phyloP scores from a whole-genome alignment of 2,329 filamentous ascomycete genomes.

The Exophiala sp. region DNA sequence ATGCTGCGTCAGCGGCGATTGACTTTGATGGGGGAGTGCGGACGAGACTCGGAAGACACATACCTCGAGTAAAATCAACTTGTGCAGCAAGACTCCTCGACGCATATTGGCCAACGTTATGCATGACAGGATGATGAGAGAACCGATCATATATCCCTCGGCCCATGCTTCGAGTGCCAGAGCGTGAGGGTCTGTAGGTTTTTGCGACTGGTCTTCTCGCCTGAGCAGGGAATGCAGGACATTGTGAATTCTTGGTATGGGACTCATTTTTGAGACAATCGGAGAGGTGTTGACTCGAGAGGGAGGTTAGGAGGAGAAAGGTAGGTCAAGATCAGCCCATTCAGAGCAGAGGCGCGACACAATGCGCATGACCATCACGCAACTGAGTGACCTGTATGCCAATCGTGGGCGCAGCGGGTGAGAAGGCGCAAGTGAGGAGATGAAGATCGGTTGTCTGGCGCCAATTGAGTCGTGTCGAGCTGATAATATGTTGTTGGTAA shows the following conservation, averaged over 20 bases:
- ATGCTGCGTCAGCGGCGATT: constrained; percentile 3
- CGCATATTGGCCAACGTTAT: constrained; percentile 46
- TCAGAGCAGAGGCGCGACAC: constrained; percentile 3
- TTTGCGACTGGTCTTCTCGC: constrained; percentile 17
- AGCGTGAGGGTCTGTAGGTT: constrained; percentile 29
- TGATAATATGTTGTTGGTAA: too few relatives aligned
- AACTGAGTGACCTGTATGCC: background rate
- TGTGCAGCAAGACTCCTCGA: constrained; percentile 41
- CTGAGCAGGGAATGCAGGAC: constrained; percentile 16
- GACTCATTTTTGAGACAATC: constrained; percentile 20
- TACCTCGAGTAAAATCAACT: constrained; percentile 45
- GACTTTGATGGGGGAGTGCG: background rate
- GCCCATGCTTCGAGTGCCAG: constrained; percentile 41
- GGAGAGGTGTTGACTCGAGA: background rate
- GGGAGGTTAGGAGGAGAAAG: background rate
- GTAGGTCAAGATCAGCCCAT: constrained; percentile 10
- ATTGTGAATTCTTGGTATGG: constrained; percentile 17
- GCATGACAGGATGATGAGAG: constrained; percentile 42
- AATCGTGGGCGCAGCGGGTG: background rate
- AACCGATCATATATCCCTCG: constrained; percentile 42
- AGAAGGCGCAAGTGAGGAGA: background rate
- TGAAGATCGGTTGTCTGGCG: background rate
- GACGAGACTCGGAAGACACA: constrained; percentile 2
- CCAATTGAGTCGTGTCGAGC: too few relatives aligned
- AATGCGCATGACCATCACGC: background rate